These are phyloP conservation scores for Halenospora varia DNA, from an alignment of 495 filamentous ascomycete genomes.

Conservation along the genomic window DNA sequence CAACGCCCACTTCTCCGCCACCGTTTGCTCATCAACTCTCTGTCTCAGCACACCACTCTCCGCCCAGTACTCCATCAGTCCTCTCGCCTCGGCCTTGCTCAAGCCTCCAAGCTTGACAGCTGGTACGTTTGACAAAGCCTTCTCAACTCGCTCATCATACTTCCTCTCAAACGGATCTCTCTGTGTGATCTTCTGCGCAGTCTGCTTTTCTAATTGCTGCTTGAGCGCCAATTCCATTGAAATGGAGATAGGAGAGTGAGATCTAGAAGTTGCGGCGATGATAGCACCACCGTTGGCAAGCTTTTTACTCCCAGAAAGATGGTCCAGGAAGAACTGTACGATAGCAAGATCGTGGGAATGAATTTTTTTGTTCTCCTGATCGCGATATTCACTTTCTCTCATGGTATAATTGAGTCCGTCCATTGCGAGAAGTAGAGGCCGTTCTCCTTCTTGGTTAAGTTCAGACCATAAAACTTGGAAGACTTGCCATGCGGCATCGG, in stretches of 20 bases:
- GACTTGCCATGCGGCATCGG: constrained; percentile 71
- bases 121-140: constrained; percentile 49
- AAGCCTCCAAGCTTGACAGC: constrained; percentile 57
- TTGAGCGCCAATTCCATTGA: constrained; percentile 62
- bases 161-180: constrained; percentile 58
- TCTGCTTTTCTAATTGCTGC: constrained; percentile 30
- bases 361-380: constrained; percentile 61
- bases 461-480: constrained; percentile 82
- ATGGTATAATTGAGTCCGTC: constrained; percentile 82
- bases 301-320: constrained; percentile 52
- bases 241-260: constrained; percentile 57
- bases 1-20: constrained; percentile 82
- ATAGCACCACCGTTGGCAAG: constrained; percentile 78
- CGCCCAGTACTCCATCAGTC: constrained; percentile 90
- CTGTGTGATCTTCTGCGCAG: constrained; percentile 40
- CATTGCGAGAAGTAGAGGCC: constrained; percentile 72
- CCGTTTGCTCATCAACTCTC: constrained; percentile 63
- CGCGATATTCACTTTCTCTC: constrained; percentile 66
- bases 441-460: constrained; percentile 63
- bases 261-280: constrained; percentile 64
- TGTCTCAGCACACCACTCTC: constrained; percentile 73
- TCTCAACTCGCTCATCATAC: constrained; percentile 63
- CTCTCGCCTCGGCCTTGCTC: constrained; percentile 69
- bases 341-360: constrained; percentile 84
- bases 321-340: constrained; percentile 67